Conservation (phyloP, 768 basidiomycete genomes). For the Wakefieldia striispora region DNA sequence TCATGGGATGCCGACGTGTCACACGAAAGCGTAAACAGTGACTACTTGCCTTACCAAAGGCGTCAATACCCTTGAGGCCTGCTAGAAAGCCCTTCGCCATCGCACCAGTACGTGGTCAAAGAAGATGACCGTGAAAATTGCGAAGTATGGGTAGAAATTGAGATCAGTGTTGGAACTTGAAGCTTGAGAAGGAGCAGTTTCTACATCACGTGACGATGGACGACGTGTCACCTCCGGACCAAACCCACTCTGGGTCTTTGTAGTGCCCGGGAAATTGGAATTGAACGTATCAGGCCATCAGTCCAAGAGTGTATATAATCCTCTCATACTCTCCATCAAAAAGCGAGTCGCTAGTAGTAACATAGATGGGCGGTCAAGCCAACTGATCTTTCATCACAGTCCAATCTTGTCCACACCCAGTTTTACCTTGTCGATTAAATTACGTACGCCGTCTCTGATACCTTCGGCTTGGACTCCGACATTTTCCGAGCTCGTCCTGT, state of each 20-base stretch:
- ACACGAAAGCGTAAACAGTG: neutral
- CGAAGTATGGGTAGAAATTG: slow-evolving; percentile 8
- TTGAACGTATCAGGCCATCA: too few species aligned
- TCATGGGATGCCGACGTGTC: slow-evolving; percentile 4
- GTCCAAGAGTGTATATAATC: too few species aligned
- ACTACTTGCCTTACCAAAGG: slow-evolving; percentile 92
- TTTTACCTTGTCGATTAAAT: slow-evolving; percentile 84
- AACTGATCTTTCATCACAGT: slow-evolving; percentile 15
- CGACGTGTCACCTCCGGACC: slow-evolving; percentile 23
- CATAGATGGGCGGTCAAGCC: neutral
- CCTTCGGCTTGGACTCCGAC: slow-evolving; percentile 82
- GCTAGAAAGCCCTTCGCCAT: slow-evolving; percentile 81
- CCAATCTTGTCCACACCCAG: slow-evolving; percentile 71
- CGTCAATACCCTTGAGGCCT: slow-evolving; percentile 89
- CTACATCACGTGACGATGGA: slow-evolving; percentile 23
- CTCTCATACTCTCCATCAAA: neutral
- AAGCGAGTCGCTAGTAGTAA: too few species aligned
- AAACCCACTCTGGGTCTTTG: too few species aligned
- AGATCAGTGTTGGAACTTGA: neutral
- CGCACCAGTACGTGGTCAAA: slow-evolving; percentile 20
- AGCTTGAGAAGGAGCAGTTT: neutral
- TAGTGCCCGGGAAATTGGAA: too few species aligned
- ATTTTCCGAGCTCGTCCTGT: slow-evolving; percentile 73
- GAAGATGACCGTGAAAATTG: slow-evolving; percentile 11
- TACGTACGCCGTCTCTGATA: slow-evolving; percentile 84